These are phyloP conservation scores for Trichophyton equinum DNA, from an alignment of 2,329 filamentous ascomycete species.

Conservation along the genomic window DNA sequence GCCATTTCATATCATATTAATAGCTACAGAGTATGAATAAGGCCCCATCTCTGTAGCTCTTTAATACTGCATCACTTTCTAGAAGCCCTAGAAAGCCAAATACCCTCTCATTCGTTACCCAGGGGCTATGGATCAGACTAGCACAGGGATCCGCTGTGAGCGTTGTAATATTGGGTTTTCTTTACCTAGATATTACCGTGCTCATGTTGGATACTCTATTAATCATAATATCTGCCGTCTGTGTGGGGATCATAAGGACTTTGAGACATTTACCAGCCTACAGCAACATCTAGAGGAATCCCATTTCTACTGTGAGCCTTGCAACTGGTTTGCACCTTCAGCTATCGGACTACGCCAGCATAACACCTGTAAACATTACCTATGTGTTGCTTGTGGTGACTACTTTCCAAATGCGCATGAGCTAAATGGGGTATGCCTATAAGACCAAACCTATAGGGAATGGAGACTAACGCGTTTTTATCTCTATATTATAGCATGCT, in stretches of 20 bases:
- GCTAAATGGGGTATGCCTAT: constrained; percentile 12
- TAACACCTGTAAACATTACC: constrained; percentile 13
- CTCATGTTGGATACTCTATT: constrained; percentile 5
- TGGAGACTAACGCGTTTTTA: background rate
- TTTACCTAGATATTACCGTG: constrained; percentile 1
- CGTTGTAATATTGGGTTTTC: constrained; percentile 5
- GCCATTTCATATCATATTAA: background rate
- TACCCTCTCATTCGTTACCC: background rate
- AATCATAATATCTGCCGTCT: constrained; percentile 11
- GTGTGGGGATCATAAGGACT: constrained; percentile 10
- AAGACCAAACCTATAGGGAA: background rate
- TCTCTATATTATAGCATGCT: constrained; percentile 8
- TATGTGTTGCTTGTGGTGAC: constrained; percentile 15
- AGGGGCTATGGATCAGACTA: background rate
- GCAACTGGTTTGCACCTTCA: constrained; percentile 16
- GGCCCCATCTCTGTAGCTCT: background rate
- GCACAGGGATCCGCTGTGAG: background rate
- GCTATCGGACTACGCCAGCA: constrained; percentile 12
- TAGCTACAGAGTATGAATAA: background rate
- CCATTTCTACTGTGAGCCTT: constrained; percentile 16
- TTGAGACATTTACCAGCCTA: constrained; percentile 11
- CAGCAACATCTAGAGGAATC: constrained; percentile 13
- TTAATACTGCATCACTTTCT: background rate
- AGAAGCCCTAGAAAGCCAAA: background rate
- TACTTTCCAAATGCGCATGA: constrained; percentile 15